Base-by-base conservation (phyloP, 2,329 filamentous ascomycete species). In the Aspergillus neoniger region DNA sequence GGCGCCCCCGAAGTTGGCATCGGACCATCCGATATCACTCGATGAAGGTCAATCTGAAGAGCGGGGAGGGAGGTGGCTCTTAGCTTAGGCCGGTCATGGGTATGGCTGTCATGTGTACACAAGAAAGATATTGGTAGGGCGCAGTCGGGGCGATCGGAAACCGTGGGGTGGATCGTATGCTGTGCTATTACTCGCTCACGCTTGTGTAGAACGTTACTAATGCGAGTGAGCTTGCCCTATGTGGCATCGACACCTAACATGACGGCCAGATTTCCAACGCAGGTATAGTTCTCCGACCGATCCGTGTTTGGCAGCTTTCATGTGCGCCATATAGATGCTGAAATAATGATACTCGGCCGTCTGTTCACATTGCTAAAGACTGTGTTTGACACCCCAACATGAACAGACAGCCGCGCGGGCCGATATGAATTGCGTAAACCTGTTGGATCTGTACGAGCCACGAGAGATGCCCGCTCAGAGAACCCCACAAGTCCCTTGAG, bases 231-330 rank as follows among this genome's bases (percentile, higher is more conserved):
- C 14, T 25, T 41, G 52, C 39, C 36, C 30, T 47, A 47, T 17
- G 25, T 55, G 19, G 53, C 53, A 55, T 55, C 14, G 53, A 30
- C 44, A 32, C 53, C 43, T 28, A 36, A 23, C 39, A 36, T 47
- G n/a, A 55, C 25, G 17, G 39, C 23, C 53, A 32, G 28, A 44
- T 44, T 44, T 23, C 39, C 17, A 55, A 47, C 19, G 43, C 43
- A 36, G 25, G 19, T 43, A 28, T 55, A 21, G 25, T 41, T 17
- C 44, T 55, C 53, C 53, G 53, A 43, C 23, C 28, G 53, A 55
- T 47, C 53, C 53, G 53, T 55, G 52, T 55, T 55, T 55, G 53
- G 36, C 53, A 55, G 39, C 51, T 32, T 55, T 28, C 47, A 32
- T 32, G 47, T 50, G 47, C 15, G 9, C 47, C 25, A 30, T 50